Percentiles rank a stretch among this genome's conserved stretches.
phyloP scores from a whole-genome alignment of 78 protist genomes.

The Trichosphaerium sp. region DNA sequence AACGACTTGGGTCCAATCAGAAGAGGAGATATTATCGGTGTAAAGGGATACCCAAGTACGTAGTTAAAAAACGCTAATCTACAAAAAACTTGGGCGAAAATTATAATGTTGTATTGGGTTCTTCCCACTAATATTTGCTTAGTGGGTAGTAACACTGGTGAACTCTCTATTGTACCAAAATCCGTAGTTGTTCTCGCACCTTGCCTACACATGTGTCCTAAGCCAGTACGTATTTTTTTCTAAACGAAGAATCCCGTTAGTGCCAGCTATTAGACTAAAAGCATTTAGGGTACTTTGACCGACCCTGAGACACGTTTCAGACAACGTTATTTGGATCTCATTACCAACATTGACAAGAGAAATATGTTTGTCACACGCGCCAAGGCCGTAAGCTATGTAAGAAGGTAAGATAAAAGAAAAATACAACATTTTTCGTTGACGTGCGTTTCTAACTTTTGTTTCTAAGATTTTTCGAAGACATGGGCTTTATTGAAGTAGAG shows the following conservation, averaged over 20 bases:
- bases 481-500: constrained; percentile 91
- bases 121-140: background rate
- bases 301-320: constrained; percentile 75
- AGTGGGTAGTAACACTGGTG: constrained; percentile 75
- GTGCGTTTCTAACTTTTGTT: too few species aligned
- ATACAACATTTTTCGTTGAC: too few species aligned
- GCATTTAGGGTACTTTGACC: constrained; percentile 22
- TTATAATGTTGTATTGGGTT: background rate
- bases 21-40: constrained; percentile 98
- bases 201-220: constrained; percentile 94
- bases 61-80: background rate
- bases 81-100: background rate
- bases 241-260: constrained; percentile 55
- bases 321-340: constrained; percentile 93
- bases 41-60: constrained; percentile 73
- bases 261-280: too few species aligned
- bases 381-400: constrained; percentile 71
- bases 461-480: constrained; percentile 54
- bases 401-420: too few species aligned
- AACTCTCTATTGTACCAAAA: constrained; percentile 80
- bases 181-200: constrained; percentile 83
- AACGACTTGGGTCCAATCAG: constrained; percentile 54
- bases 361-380: constrained; percentile 65
- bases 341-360: constrained; percentile 65
- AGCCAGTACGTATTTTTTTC: constrained; percentile 31